These are phyloP conservation scores for Cutaneotrichosporon cavernicola DNA, from an alignment of 1,284 basidiomycete genomes.

Conservation along the genomic window DNA sequence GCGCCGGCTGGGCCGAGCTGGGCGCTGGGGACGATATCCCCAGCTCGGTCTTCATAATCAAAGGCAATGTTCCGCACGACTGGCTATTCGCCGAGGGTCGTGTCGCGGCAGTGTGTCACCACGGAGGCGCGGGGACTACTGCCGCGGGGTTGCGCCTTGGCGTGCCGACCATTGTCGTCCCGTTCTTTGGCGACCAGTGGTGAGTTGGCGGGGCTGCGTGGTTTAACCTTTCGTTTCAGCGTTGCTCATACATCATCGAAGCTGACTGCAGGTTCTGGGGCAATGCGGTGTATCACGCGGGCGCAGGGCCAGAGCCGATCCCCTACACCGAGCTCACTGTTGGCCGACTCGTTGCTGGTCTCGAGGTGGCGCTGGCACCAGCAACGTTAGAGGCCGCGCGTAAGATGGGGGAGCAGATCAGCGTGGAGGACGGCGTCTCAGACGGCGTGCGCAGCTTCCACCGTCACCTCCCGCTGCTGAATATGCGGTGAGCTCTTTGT, in stretches of 20 bases:
- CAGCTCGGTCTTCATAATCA: constrained; percentile 61
- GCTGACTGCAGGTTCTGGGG: constrained; percentile 53
- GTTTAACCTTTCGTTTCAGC: neutral
- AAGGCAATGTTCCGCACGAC: constrained; percentile 63
- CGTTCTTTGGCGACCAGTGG: constrained; percentile 69
- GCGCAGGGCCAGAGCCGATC: constrained; percentile 64
- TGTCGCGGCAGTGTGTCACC: constrained; percentile 67
- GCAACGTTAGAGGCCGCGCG: constrained; percentile 57
- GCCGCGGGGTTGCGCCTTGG: constrained; percentile 65
- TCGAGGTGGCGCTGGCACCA: constrained; percentile 58
- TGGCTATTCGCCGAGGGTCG: constrained; percentile 64
- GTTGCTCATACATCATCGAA: neutral
- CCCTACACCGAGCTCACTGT: constrained; percentile 59
- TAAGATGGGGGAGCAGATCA: constrained; percentile 59
- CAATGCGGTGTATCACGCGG: constrained; percentile 63
- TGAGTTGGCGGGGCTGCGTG: constrained; percentile 21
- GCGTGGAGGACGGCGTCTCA: constrained; percentile 59
- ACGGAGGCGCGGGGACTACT: constrained; percentile 67
- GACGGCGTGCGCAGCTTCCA: constrained; percentile 62
- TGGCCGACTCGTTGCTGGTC: constrained; percentile 60
- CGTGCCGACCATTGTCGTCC: constrained; percentile 64
- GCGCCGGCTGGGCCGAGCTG: constrained; percentile 63
- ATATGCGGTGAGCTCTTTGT: constrained; percentile 56
- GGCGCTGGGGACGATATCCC: constrained; percentile 56
- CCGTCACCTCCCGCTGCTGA: constrained; percentile 62